Conservation (phyloP, 2,329 filamentous ascomycete species). For the Colletotrichum noveboracense region DNA sequence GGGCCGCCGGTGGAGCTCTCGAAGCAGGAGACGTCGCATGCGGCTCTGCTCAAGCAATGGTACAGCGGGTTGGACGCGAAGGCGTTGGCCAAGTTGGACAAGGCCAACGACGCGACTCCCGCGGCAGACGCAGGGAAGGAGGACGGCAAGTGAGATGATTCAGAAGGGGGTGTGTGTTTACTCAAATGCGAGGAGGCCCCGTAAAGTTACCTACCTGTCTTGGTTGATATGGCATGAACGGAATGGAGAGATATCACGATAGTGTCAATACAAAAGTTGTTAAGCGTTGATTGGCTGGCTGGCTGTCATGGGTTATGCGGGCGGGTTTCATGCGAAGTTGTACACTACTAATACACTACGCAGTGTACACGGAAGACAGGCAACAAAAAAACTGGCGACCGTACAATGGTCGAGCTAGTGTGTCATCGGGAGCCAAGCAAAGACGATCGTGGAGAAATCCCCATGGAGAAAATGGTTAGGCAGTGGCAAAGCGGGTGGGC, state of each 20-base stretch:
- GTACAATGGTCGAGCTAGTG: neutral
- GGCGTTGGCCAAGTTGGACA: constrained; percentile 51
- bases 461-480: constrained; percentile 12
- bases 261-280: neutral
- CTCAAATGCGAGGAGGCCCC: neutral
- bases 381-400: neutral
- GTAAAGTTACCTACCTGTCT: neutral
- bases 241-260: neutral
- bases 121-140: constrained; percentile 23
- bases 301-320: neutral
- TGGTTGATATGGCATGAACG: neutral
- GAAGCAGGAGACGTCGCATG: constrained; percentile 54
- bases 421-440: constrained; percentile 16
- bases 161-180: neutral
- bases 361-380: neutral
- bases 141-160: neutral
- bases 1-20: constrained; percentile 65
- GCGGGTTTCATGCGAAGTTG: neutral
- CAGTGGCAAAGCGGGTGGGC: neutral
- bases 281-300: neutral
- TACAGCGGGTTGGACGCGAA: constrained; percentile 52
- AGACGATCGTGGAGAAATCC: constrained; percentile 19
- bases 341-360: neutral
- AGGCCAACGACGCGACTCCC: constrained; percentile 46
- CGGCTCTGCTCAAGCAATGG: constrained; percentile 53